Evolutionary conservation across 2,329 filamentous ascomycete species (phyloP).

Genomic region (Metarhizium sp.): DNA sequence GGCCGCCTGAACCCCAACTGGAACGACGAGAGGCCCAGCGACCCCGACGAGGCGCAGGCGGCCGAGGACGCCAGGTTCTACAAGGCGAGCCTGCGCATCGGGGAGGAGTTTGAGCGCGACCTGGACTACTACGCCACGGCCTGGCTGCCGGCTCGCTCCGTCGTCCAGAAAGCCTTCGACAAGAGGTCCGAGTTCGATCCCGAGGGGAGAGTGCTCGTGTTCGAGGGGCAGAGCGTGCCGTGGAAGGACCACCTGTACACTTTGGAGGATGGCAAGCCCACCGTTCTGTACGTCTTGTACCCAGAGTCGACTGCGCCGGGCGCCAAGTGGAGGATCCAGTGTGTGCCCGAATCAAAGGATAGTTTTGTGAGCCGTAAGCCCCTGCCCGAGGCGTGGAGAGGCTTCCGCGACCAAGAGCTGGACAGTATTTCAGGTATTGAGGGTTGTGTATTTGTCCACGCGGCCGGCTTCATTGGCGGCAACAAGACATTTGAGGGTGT

Average conservation of each 20-base stretch:
- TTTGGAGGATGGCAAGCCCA: conserved; percentile 56
- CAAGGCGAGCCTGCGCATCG: conserved; percentile 71
- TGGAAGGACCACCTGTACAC: conserved; percentile 97
- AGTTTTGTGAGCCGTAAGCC: conserved; percentile 90
- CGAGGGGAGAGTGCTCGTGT: conserved; percentile 70
- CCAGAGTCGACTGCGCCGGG: conserved; percentile 68
- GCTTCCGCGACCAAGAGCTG: conserved; percentile 77
- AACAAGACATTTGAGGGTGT: conserved; percentile 87
- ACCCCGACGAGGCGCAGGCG: conserved; percentile 49
- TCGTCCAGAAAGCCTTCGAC: conserved; percentile 68
- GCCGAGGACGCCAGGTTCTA: conserved; percentile 76
- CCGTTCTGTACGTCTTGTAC: conserved; percentile 80
- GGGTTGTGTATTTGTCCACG: conserved; percentile 87
- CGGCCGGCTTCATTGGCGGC: conserved; percentile 90
- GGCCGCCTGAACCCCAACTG: conserved; percentile 69
- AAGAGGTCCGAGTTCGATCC: conserved; percentile 59
- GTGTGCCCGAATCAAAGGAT: conserved; percentile 74
- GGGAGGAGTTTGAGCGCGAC: conserved; percentile 77
- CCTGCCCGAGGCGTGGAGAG: conserved; percentile 84
- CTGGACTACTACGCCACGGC: conserved; percentile 64
- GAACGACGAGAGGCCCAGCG: conserved; percentile 54
- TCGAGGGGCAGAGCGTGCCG: conserved; percentile 68
- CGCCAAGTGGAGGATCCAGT: conserved; percentile 88
- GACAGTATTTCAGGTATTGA: conserved; percentile 59
- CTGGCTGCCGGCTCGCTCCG: conserved; percentile 80